Percentiles rank a stretch among this genome's conserved stretches.
Evolutionary conservation across 805 yeast genomes (phyloP).

Genomic region (Saturnispora hagleri): DNA sequence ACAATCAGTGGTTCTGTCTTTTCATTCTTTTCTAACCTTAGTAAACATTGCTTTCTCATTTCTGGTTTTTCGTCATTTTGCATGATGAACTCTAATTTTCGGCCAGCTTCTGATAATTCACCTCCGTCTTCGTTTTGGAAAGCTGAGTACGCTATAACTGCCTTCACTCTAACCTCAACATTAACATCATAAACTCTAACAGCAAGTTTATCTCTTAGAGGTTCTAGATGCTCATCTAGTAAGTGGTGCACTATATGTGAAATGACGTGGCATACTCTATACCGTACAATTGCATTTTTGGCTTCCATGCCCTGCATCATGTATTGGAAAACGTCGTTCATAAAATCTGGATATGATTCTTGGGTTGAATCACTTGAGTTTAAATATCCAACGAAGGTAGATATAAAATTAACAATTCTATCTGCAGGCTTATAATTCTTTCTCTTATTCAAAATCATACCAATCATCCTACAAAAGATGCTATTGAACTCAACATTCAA

Average conservation of each 20-base stretch:
- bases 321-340: constrained; percentile 54
- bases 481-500: constrained; percentile 50
- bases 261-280: constrained; percentile 65
- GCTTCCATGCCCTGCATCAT: constrained; percentile 73
- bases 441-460: constrained; percentile 58
- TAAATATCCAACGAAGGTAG: constrained; percentile 38
- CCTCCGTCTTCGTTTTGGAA: constrained; percentile 56
- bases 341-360: constrained; percentile 39
- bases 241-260: constrained; percentile 64
- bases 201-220: constrained; percentile 49
- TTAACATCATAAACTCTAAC: constrained; percentile 70
- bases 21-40: constrained; percentile 52
- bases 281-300: constrained; percentile 67
- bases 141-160: constrained; percentile 68
- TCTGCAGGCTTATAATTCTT: constrained; percentile 68
- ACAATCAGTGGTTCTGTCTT: constrained; percentile 49
- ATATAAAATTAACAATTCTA: constrained; percentile 59
- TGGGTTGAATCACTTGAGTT: constrained; percentile 25
- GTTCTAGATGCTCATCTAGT: constrained; percentile 60
- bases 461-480: constrained; percentile 50
- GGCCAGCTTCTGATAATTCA: constrained; percentile 36
- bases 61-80: constrained; percentile 81
- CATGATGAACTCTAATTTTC: constrained; percentile 40
- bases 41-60: constrained; percentile 75
- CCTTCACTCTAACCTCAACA: constrained; percentile 70